Base-by-base conservation (phyloP, 805 yeast species). In the Tetrapisispora pingtungensis region DNA sequence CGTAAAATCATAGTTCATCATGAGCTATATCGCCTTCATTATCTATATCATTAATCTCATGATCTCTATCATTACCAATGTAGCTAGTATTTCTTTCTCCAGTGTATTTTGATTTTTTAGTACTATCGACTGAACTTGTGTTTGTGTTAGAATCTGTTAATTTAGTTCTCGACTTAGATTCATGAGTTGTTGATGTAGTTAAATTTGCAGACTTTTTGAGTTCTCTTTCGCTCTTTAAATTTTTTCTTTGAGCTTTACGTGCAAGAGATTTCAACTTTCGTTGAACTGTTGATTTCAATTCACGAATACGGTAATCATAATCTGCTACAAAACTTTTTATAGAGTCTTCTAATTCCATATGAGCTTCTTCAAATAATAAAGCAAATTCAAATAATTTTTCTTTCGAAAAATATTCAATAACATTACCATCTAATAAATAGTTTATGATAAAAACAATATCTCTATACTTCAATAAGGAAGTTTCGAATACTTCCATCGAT, bases 311-410 rank as follows among this genome's bases (percentile, higher is more conserved):
- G 42, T 64, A 62, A 1, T 56, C 52, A 41, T 61, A 56, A 18
- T 54, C 47, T 10, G 49, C 33, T 14, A 49, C 46, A 13, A 64
- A 43, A 1, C 52, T 37, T 20, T 48, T 36, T 7, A 57, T 46
- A 4, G 53, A 44, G 7, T 49, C 43, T 14, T 43, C 43, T 6
- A 58, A 31, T 7, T 52, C 55, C 6, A 43, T 37, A 3, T 53
- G 43, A 6, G 54, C 44, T 3, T 47, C 40, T 17, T 62, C 55
- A 32, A 62, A 62, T 7, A 50, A 50, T 13, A 52, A 46, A 42
- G 64, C 63, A 10, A 65, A 30, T 33, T 60, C 58, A 35, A 66
- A 55, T 20, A 66, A 50, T 18, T 56, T 58, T 34, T 64, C 69
- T 36, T 69, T 57, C 30, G 52, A 31, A 8, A 42, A 38, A 1